phyloP scores from a whole-genome alignment of 305 asterid genomes.

The Solanum hybrid region DNA sequence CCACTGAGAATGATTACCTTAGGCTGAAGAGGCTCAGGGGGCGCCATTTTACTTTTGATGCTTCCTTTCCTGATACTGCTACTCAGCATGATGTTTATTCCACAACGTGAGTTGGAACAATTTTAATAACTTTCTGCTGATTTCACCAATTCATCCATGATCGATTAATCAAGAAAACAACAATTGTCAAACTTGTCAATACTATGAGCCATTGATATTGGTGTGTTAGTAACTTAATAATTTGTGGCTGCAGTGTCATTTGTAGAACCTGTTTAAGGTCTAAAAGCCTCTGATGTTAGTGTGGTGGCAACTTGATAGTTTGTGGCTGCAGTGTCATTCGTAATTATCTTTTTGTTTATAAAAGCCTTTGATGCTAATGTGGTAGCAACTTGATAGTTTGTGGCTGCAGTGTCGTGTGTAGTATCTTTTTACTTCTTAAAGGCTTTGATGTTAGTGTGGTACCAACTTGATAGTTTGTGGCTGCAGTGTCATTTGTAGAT shows the following conservation, averaged over 20 bases:
- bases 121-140: not conserved
- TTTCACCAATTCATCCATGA: not conserved
- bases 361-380: not conserved
- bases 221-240: not conserved
- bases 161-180: not conserved
- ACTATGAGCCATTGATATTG: not conserved
- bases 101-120: constrained; percentile 39
- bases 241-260: not conserved
- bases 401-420: not conserved
- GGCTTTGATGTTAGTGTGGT: not conserved
- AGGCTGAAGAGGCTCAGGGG: constrained; percentile 56
- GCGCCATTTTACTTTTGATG: constrained; percentile 57
- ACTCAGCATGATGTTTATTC: constrained; percentile 46
- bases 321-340: not conserved
- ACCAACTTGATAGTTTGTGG: not conserved
- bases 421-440: not conserved
- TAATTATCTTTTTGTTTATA: not conserved
- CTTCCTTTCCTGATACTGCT: constrained; percentile 47
- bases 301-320: not conserved
- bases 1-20: constrained; percentile 44
- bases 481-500: not conserved
- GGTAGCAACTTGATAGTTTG: not conserved
- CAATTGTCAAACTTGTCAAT: not conserved
- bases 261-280: not conserved
- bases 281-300: not conserved